Evolutionary conservation across 1,284 basidiomycete species (phyloP).

Genomic region (Marasmius oreades): DNA sequence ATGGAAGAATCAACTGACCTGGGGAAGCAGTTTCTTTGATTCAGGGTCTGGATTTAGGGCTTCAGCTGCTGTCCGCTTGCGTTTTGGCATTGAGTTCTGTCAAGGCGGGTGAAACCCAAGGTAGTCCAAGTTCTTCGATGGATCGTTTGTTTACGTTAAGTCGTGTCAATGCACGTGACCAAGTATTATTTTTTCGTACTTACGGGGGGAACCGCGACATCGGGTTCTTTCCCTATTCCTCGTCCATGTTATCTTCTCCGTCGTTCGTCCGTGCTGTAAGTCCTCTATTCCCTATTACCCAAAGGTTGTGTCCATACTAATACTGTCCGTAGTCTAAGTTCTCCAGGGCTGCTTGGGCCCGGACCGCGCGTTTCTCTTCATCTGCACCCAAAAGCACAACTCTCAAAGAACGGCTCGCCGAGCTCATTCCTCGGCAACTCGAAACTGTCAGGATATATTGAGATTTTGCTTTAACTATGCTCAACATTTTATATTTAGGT

Average conservation of each 20-base stretch:
- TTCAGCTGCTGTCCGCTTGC: constrained; percentile 35
- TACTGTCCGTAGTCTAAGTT: constrained; percentile 38
- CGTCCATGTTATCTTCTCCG: neutral
- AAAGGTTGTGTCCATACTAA: neutral
- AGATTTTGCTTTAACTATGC: neutral
- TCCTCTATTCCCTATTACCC: neutral
- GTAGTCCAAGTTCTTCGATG: neutral
- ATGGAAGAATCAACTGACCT: constrained; percentile 24
- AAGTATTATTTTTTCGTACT: neutral
- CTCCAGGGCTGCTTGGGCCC: constrained; percentile 36
- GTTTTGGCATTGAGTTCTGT: constrained; percentile 39
- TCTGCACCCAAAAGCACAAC: constrained; percentile 68
- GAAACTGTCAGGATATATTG: constrained; percentile 62
- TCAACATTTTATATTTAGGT: constrained; percentile 44
- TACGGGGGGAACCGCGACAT: neutral
- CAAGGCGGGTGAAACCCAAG: neutral
- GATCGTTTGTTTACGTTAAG: constrained; percentile 6
- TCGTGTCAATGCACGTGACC: constrained; percentile 24
- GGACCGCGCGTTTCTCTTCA: constrained; percentile 58
- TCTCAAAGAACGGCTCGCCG: constrained; percentile 86
- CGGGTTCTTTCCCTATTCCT: constrained; percentile 19
- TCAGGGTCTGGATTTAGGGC: constrained; percentile 3
- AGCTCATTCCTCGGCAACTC: constrained; percentile 87
- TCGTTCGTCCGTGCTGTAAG: neutral
- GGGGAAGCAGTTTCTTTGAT: constrained; percentile 26